These are phyloP conservation scores for Candida multigemmis DNA, from an alignment of 805 yeast species.

Conservation along the genomic window DNA sequence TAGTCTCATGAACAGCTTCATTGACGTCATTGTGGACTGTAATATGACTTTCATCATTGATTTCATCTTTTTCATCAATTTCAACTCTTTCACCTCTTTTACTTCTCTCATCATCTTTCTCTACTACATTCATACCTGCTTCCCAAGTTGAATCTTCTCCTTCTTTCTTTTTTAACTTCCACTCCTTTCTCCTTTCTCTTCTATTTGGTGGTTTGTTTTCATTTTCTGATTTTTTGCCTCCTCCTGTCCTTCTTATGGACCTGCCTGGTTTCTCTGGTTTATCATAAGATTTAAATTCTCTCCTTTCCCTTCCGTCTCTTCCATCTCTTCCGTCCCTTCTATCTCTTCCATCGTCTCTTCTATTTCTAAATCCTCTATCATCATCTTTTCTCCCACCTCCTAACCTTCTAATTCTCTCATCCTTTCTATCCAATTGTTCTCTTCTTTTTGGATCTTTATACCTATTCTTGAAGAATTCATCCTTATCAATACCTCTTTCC, in stretches of 20 bases:
- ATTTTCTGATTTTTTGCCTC: slow-evolving; percentile 4
- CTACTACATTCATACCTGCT: background rate
- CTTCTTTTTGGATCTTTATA: slow-evolving; percentile 20
- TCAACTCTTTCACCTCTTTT: slow-evolving; percentile 1
- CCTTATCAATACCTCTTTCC: slow-evolving; percentile 22
- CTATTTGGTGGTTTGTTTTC: slow-evolving; percentile 3
- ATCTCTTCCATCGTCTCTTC: slow-evolving; percentile 3
- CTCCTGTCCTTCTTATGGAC: slow-evolving; percentile 2
- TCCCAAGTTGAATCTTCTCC: background rate
- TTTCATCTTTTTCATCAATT: slow-evolving; percentile 1
- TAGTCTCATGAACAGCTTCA: too few relatives aligned
- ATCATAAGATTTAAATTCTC: slow-evolving; percentile 7
- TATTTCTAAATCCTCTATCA: slow-evolving; percentile 8
- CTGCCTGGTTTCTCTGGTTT: slow-evolving; percentile 5
- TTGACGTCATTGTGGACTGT: too few relatives aligned
- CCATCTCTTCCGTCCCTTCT: too few relatives aligned
- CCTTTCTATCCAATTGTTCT: slow-evolving; percentile 17
- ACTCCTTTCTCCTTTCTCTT: background rate
- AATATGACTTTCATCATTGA: slow-evolving; percentile 3
- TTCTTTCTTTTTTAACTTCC: background rate
- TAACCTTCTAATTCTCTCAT: slow-evolving; percentile 19
- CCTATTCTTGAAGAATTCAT: slow-evolving; percentile 28
- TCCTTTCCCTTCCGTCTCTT: too few relatives aligned
- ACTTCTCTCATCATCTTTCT: background rate
- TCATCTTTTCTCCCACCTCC: slow-evolving; percentile 14